Evolutionary conservation across 257 asterid genomes (phyloP).

Genomic region (Ophiorrhiza pumila): DNA sequence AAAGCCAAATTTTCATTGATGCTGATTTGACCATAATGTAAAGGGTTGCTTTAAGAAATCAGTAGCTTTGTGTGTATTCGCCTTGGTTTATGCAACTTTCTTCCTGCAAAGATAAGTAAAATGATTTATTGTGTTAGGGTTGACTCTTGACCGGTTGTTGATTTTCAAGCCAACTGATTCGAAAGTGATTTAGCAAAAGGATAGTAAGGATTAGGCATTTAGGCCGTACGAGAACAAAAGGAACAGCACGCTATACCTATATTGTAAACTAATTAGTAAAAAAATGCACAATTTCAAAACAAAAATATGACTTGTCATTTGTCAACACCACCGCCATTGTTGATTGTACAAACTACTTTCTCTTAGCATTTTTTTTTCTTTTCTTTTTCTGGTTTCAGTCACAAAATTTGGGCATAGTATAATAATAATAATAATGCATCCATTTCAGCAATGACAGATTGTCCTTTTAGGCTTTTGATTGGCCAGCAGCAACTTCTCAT

Average conservation of each 20-base stretch:
- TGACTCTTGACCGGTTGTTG: neutral
- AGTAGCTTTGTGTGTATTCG: no score
- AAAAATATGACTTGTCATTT: slow-evolving; percentile 14
- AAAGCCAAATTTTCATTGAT: no score
- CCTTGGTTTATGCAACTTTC: no score
- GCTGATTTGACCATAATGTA: no score
- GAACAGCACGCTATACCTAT: neutral
- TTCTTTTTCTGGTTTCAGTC: neutral
- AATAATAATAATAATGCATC: slow-evolving; percentile 7
- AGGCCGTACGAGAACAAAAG: slow-evolving; percentile 6
- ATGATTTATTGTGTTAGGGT: neutral
- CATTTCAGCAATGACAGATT: slow-evolving; percentile 38
- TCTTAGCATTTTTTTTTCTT: neutral
- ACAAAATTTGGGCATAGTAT: neutral
- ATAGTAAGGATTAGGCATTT: neutral
- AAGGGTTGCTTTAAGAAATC: no score
- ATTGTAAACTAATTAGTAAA: no score
- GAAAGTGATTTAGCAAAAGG: neutral
- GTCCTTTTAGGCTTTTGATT: slow-evolving; percentile 46
- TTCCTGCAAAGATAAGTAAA: no score
- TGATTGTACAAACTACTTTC: slow-evolving; percentile 13
- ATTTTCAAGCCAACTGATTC: neutral
- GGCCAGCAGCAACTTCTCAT: slow-evolving; percentile 34
- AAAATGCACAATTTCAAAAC: neutral
- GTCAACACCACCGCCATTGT: slow-evolving; percentile 24